Percentiles rank a stretch among this genome's conserved stretches.
phyloP scores from a whole-genome alignment of 148 eudicot genomes.

The Silene conica region DNA sequence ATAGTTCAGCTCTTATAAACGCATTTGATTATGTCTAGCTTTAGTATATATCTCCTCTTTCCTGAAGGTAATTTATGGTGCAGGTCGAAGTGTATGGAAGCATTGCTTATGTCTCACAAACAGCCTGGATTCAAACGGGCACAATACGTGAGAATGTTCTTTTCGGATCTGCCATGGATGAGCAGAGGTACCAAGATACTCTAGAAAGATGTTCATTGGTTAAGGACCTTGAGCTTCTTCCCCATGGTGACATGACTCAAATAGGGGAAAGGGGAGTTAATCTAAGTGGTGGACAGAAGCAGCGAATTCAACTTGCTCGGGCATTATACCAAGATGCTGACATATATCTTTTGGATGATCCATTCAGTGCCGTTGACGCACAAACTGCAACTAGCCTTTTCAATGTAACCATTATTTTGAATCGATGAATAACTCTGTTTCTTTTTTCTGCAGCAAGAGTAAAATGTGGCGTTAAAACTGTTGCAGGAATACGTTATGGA shows the following conservation, averaged over 20 bases:
- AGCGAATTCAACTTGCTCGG: slow-evolving; percentile 86
- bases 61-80: slow-evolving; percentile 3
- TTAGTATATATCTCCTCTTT: background rate
- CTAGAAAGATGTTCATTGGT: slow-evolving; percentile 63
- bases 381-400: slow-evolving; percentile 91
- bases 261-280: slow-evolving; percentile 95
- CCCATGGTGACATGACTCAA: slow-evolving; percentile 79
- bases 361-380: slow-evolving; percentile 98
- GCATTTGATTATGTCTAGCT: background rate
- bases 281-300: slow-evolving; percentile 93
- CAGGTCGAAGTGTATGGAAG: slow-evolving; percentile 68
- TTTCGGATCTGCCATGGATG: slow-evolving; percentile 62
- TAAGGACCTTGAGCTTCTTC: slow-evolving; percentile 79
- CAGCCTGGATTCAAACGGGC: slow-evolving; percentile 94
- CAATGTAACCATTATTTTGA: slow-evolving; percentile 35
- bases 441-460: background rate
- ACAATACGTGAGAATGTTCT: slow-evolving; percentile 70
- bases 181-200: slow-evolving; percentile 61
- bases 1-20: background rate
- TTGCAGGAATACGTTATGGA: slow-evolving; percentile 84
- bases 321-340: slow-evolving; percentile 84
- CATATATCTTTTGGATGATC: slow-evolving; percentile 87
- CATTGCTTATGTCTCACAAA: slow-evolving; percentile 82
- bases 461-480: background rate
- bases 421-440: too few species aligned